A percentile compares a stretch with the other conserved stretches of the same genome.
Conservation (phyloP, 768 basidiomycete species). For the Xanthoconium stramineum region DNA sequence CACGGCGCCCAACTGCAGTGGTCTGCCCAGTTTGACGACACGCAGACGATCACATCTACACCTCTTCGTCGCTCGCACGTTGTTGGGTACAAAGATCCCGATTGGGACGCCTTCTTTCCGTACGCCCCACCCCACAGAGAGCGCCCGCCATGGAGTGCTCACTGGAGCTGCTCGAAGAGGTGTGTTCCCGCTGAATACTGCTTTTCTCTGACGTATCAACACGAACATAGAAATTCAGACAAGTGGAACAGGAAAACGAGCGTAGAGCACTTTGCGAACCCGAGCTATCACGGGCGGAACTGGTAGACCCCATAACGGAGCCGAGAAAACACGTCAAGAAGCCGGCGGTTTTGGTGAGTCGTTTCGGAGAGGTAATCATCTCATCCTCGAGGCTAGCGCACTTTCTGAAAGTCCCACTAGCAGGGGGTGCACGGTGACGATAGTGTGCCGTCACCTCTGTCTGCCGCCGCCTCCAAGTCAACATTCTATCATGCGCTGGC, state of each 20-base stretch:
- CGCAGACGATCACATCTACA: slow-evolving; percentile 4
- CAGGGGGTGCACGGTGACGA: slow-evolving; percentile 24
- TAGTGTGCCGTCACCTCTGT: slow-evolving; percentile 33
- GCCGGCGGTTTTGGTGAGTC: slow-evolving; percentile 56
- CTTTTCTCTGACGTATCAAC: neutral
- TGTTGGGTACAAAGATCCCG: neutral
- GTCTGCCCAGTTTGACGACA: neutral
- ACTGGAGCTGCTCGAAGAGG: slow-evolving; percentile 30
- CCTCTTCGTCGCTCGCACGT: slow-evolving; percentile 8
- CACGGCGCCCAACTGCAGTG: neutral
- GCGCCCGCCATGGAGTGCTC: slow-evolving; percentile 18
- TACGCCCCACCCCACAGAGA: neutral
- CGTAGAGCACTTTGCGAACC: slow-evolving; percentile 41
- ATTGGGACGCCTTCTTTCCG: neutral
- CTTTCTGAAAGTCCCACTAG: slow-evolving; percentile 10
- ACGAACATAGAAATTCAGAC: slow-evolving; percentile 48
- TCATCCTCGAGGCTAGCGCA: neutral
- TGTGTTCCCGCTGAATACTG: slow-evolving; percentile 4
- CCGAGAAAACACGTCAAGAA: slow-evolving; percentile 37
- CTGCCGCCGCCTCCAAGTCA: slow-evolving; percentile 42
- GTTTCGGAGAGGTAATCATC: slow-evolving; percentile 54
- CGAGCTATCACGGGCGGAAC: slow-evolving; percentile 10
- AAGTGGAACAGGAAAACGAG: slow-evolving; percentile 56
- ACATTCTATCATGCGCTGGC: slow-evolving; percentile 46
- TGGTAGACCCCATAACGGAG: slow-evolving; percentile 18